Evolutionary conservation across 495 filamentous ascomycete species (phyloP).

Genomic region (Terfezia claveryi): DNA sequence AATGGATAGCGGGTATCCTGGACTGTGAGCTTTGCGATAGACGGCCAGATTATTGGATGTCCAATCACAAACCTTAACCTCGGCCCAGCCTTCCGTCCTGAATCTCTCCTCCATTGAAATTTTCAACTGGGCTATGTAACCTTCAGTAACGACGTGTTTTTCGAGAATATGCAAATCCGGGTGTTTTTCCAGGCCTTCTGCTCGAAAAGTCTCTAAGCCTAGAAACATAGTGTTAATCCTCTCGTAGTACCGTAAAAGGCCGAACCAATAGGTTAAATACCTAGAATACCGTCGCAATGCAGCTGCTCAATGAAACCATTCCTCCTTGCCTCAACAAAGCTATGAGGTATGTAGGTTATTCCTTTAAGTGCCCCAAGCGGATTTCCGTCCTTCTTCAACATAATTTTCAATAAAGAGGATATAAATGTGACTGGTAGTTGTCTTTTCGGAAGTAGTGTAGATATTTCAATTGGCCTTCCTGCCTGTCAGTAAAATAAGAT

Average conservation of each 20-base stretch:
- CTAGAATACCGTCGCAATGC: slow-evolving; percentile 7
- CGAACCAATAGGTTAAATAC: background rate
- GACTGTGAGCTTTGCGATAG: slow-evolving; percentile 1
- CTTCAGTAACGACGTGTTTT: slow-evolving; percentile 11
- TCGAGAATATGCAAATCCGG: slow-evolving; percentile 2
- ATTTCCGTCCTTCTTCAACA: background rate
- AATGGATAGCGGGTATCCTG: too few relatives aligned
- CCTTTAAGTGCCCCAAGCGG: slow-evolving; percentile 2
- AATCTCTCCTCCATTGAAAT: slow-evolving; percentile 5
- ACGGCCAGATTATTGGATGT: slow-evolving; percentile 6
- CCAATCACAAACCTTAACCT: slow-evolving; percentile 9
- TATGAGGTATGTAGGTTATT: slow-evolving; percentile 5
- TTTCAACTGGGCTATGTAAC: slow-evolving; percentile 8
- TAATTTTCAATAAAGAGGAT: slow-evolving; percentile 4
- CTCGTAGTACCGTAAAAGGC: too few relatives aligned
- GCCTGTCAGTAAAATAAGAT: too few relatives aligned
- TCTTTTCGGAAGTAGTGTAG: slow-evolving; percentile 6
- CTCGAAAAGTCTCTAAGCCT: too few relatives aligned
- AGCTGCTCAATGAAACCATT: slow-evolving; percentile 10
- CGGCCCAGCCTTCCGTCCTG: slow-evolving; percentile 12
- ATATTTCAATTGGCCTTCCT: slow-evolving; percentile 7
- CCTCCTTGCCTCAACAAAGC: slow-evolving; percentile 4
- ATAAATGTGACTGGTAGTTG: slow-evolving; percentile 6
- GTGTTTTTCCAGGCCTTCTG: too few relatives aligned
- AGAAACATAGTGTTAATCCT: too few relatives aligned